Evolutionary conservation across 768 basidiomycete species (phyloP).

Genomic region (Termitomyces sp.): DNA sequence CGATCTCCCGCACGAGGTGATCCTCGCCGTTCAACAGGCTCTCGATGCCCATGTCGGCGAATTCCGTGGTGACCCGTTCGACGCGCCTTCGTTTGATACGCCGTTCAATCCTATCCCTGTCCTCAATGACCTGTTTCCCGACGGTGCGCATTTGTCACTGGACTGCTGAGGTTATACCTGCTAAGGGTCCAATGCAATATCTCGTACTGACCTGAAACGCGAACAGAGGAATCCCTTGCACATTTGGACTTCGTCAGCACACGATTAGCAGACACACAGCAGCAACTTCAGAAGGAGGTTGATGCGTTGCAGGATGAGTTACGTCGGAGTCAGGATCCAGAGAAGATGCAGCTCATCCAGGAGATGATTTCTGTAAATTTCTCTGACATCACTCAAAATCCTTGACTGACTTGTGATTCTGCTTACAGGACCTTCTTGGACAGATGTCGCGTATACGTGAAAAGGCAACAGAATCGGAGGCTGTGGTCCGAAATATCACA

Average conservation of each 20-base stretch:
- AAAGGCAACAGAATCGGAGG: constrained; percentile 95
- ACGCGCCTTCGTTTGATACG: constrained; percentile 40
- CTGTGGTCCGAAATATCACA: constrained; percentile 92
- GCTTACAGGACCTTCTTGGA: constrained; percentile 74
- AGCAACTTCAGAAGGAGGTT: constrained; percentile 68
- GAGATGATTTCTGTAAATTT: constrained; percentile 86
- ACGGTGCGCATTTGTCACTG: constrained; percentile 44
- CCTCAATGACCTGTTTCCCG: constrained; percentile 71
- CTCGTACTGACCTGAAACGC: constrained; percentile 10
- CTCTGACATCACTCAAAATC: not conserved
- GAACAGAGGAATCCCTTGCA: constrained; percentile 67
- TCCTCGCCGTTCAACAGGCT: constrained; percentile 66
- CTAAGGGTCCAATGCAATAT: not conserved
- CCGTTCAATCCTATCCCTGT: constrained; percentile 53
- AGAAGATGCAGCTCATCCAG: constrained; percentile 85
- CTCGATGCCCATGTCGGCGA: constrained; percentile 46
- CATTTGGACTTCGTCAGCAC: constrained; percentile 69
- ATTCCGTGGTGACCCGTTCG: constrained; percentile 44
- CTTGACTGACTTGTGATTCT: not conserved
- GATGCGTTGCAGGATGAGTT: constrained; percentile 62
- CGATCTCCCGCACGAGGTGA: constrained; percentile 61
- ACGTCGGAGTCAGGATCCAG: constrained; percentile 76
- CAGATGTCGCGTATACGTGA: constrained; percentile 97
- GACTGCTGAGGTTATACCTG: constrained; percentile 7
- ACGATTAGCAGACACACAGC: constrained; percentile 63